Evolutionary conservation across 352 stramenopile genomes (phyloP).

Genomic region (Phytophthora lateralis): DNA sequence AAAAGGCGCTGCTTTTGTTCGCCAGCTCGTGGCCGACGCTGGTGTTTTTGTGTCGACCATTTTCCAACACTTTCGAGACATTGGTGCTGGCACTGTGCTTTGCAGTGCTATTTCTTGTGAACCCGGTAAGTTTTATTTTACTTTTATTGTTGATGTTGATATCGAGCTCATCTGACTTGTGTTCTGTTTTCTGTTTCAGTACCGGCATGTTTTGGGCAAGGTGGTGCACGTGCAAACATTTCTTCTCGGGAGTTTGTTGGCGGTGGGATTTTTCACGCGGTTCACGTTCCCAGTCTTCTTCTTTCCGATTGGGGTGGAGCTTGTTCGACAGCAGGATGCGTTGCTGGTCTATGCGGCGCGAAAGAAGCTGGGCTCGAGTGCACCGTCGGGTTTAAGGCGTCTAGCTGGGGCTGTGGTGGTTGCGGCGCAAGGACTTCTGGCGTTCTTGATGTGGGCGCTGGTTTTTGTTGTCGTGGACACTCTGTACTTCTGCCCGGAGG

Average conservation of each 20-base stretch:
- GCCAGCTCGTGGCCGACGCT: constrained; percentile 75
- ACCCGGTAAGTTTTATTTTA: constrained; percentile 38
- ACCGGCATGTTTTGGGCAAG: constrained; percentile 40
- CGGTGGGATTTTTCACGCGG: constrained; percentile 74
- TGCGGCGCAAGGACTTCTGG: constrained; percentile 47
- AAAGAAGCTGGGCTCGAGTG: constrained; percentile 15
- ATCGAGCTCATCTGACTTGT: not conserved
- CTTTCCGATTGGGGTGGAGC: constrained; percentile 68
- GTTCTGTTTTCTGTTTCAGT: constrained; percentile 25
- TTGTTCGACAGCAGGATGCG: constrained; percentile 61
- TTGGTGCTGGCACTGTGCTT: constrained; percentile 66
- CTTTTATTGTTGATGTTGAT: constrained; percentile 6
- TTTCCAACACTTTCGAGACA: constrained; percentile 84
- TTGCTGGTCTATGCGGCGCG: constrained; percentile 41
- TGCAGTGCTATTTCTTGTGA: constrained; percentile 49
- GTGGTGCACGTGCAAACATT: constrained; percentile 57
- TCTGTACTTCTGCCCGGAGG: constrained; percentile 54
- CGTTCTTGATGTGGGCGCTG: constrained; percentile 44
- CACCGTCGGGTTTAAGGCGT: constrained; percentile 22
- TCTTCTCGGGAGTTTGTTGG: constrained; percentile 66
- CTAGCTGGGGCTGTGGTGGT: constrained; percentile 33
- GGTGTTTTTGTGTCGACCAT: constrained; percentile 72
- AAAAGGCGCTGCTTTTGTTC: constrained; percentile 49
- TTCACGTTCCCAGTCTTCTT: constrained; percentile 89
- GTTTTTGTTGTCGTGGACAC: constrained; percentile 61